These are phyloP conservation scores for Babesia caballi DNA, from an alignment of 169 alveolate genomes.

Conservation along the genomic window DNA sequence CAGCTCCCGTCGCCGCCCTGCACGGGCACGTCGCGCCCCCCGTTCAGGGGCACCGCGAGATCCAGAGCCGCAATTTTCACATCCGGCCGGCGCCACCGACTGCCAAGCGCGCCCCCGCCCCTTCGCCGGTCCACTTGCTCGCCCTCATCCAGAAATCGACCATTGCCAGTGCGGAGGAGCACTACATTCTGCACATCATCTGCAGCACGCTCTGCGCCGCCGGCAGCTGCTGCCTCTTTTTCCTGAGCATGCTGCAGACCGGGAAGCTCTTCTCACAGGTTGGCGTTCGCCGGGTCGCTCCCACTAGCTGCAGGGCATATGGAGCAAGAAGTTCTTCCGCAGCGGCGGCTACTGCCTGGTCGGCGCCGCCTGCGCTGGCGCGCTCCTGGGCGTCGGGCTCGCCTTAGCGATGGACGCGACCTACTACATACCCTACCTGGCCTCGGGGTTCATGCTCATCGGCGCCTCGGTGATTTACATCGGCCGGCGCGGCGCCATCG, in stretches of 20 bases:
- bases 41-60: too few species aligned
- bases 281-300: not conserved
- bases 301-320: slow-evolving; percentile 22
- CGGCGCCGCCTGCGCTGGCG: slow-evolving; percentile 21
- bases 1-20: too few species aligned
- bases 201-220: not conserved
- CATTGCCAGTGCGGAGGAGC: not conserved
- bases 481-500: slow-evolving; percentile 54
- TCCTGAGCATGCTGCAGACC: slow-evolving; percentile 22
- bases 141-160: not conserved
- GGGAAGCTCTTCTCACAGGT: slow-evolving; percentile 33
- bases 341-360: slow-evolving; percentile 60
- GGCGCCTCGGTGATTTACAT: slow-evolving; percentile 36
- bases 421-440: not conserved
- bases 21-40: too few species aligned
- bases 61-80: too few species aligned
- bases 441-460: slow-evolving; percentile 38
- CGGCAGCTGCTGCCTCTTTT: slow-evolving; percentile 12
- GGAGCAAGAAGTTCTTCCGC: slow-evolving; percentile 36
- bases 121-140: not conserved
- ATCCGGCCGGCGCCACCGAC: too few species aligned
- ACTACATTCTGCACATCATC: not conserved
- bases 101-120: too few species aligned
- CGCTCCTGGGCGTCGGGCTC: slow-evolving; percentile 16
- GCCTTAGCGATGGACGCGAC: not conserved